Percentiles rank a stretch among this genome's conserved stretches.
phyloP scores from a whole-genome alignment of 169 alveolate genomes.

The Perkinsus chesapeaki region DNA sequence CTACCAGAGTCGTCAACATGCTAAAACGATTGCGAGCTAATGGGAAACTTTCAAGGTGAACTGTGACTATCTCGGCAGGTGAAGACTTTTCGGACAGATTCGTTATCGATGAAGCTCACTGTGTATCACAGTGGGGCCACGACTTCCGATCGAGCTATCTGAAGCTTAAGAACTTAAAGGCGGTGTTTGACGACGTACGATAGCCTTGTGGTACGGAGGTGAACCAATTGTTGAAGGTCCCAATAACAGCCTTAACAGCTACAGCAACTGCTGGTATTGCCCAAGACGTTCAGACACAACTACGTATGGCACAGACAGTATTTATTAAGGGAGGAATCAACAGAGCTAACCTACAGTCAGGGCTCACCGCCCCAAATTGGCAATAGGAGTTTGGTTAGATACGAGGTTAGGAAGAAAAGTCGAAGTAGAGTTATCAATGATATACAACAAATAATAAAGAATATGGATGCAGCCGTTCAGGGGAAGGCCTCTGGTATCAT shows the following conservation, averaged over 20 bases:
- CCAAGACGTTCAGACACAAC: constrained; percentile 77
- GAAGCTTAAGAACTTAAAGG: constrained; percentile 47
- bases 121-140: constrained; percentile 99
- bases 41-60: not conserved
- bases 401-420: not conserved
- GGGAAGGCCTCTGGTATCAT: constrained; percentile 39
- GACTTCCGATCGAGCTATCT: constrained; percentile 94
- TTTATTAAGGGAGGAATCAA: constrained; percentile 35
- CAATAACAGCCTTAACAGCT: constrained; percentile 92
- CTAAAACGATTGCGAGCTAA: not conserved
- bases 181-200: not conserved
- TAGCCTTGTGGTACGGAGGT: not conserved
- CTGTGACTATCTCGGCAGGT: not conserved
- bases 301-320: constrained; percentile 55
- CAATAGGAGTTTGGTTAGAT: constrained; percentile 20
- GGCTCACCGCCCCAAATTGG: constrained; percentile 52
- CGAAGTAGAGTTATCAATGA: constrained; percentile 53
- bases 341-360: constrained; percentile 72
- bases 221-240: constrained; percentile 40
- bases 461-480: constrained; percentile 34
- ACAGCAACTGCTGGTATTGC: constrained; percentile 92
- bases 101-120: constrained; percentile 96
- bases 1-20: constrained; percentile 19
- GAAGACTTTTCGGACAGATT: not conserved
- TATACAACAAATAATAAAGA: constrained; percentile 50